Percentiles rank a stretch among this genome's conserved stretches.
Conservation (phyloP, 2,329 filamentous ascomycete genomes). For the Pseudogymnoascus sp. region DNA sequence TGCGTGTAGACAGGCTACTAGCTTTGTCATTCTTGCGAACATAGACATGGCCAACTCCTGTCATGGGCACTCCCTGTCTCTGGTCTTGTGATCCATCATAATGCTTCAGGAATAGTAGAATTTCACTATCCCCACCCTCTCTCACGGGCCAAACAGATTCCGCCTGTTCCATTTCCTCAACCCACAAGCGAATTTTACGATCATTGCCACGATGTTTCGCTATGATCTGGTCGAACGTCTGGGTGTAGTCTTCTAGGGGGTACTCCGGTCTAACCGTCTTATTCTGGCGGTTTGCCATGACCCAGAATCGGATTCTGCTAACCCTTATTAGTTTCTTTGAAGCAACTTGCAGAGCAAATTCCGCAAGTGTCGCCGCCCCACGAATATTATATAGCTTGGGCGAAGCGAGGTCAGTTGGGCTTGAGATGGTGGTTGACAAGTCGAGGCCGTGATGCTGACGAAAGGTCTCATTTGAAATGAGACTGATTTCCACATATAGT, state of each 20-base stretch:
- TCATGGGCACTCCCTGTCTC: conserved; percentile 58
- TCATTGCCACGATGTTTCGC: conserved; percentile 28
- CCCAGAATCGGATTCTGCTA: conserved; percentile 75
- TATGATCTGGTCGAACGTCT: conserved; percentile 63
- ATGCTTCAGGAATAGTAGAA: conserved; percentile 86
- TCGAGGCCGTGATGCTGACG: conserved; percentile 76
- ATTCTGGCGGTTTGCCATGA: conserved; percentile 98
- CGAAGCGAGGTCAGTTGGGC: conserved; percentile 54
- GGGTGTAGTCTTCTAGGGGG: conserved; percentile 67
- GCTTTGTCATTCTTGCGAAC: conserved; percentile 83
- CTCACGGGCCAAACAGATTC: conserved; percentile 61
- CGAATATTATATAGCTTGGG: conserved; percentile 66
- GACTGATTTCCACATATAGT: conserved; percentile 76
- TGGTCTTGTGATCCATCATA: conserved; percentile 74
- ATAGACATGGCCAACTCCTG: conserved; percentile 75
- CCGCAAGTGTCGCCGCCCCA: conserved; percentile 62
- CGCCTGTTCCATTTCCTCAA: conserved; percentile 58
- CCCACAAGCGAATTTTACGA: conserved; percentile 53
- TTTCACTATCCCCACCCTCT: conserved; percentile 50
- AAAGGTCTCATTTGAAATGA: conserved; percentile 77
- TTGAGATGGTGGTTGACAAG: conserved; percentile 60
- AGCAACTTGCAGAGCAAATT: conserved; percentile 65
- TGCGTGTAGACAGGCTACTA: conserved; percentile 68
- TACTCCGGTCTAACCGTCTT: conserved; percentile 93
- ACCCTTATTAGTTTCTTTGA: conserved; percentile 59